Evolutionary conservation across 2,329 filamentous ascomycete species (phyloP).

Genomic region (Penicillium sp.): DNA sequence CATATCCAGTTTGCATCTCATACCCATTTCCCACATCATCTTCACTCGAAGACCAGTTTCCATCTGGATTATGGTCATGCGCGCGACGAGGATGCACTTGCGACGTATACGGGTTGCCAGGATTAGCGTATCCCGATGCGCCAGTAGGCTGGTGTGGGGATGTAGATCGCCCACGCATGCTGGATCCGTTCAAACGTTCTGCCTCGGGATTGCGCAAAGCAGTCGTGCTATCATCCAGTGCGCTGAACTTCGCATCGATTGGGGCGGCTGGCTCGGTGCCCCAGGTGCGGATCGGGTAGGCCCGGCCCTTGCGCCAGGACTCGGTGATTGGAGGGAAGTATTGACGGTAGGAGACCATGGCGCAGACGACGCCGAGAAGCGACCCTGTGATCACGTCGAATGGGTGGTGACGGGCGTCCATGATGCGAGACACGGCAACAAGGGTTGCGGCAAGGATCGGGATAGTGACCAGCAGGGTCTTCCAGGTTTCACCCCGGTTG

Average conservation of each 20-base stretch:
- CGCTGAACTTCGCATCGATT: conserved; percentile 4
- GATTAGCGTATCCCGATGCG: conserved; percentile 19
- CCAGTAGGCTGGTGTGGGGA: conserved; percentile 5
- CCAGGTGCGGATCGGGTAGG: conserved; percentile 60
- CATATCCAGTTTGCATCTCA: conserved; percentile 39
- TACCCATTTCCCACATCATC: conserved; percentile 35
- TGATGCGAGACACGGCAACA: conserved; percentile 59
- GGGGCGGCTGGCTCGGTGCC: conserved; percentile 46
- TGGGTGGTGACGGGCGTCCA: conserved; percentile 63
- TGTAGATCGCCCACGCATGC: not conserved
- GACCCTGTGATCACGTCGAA: conserved; percentile 62
- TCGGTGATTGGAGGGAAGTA: conserved; percentile 60
- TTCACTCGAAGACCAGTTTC: conserved; percentile 40
- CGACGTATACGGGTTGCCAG: conserved; percentile 27
- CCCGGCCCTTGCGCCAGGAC: conserved; percentile 59
- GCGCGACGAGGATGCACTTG: conserved; percentile 27
- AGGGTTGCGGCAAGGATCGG: conserved; percentile 57
- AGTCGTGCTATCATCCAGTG: conserved; percentile 20
- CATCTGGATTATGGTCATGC: conserved; percentile 31
- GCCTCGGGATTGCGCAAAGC: conserved; percentile 36
- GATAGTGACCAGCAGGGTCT: conserved; percentile 55
- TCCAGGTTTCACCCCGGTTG: conserved; percentile 63
- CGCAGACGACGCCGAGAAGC: conserved; percentile 53
- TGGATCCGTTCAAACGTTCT: conserved; percentile 21
- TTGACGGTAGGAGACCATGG: conserved; percentile 57